These are phyloP conservation scores for Selenicereus undatus DNA, from an alignment of 148 eudicot genomes.

Conservation along the genomic window DNA sequence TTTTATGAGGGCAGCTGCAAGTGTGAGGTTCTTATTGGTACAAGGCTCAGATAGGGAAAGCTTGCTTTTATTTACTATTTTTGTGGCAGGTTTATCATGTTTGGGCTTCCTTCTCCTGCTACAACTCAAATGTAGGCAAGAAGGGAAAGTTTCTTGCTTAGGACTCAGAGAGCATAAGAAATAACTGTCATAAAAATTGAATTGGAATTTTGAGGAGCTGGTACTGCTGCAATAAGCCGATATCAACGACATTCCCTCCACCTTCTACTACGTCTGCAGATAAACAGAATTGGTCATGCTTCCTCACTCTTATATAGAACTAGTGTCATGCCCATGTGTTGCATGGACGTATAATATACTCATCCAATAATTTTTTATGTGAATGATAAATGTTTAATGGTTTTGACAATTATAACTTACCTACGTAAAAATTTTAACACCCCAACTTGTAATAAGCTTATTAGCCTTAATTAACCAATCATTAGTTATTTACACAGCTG, in stretches of 20 bases:
- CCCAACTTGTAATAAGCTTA: too few species aligned
- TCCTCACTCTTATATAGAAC: too few species aligned
- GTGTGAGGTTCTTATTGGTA: background rate
- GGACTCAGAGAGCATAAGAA: background rate
- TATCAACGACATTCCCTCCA: slow-evolving; percentile 31
- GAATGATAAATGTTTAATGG: too few species aligned
- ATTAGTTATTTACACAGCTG: too few species aligned
- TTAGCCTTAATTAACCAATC: too few species aligned
- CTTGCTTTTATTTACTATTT: slow-evolving; percentile 10
- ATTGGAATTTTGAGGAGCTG: slow-evolving; percentile 8
- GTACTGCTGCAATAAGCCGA: slow-evolving; percentile 24
- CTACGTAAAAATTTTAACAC: too few species aligned
- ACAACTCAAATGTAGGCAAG: slow-evolving; percentile 4
- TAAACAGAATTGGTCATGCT: background rate
- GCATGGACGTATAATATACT: too few species aligned
- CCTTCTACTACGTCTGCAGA: background rate
- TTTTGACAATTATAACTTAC: too few species aligned
- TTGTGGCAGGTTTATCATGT: slow-evolving; percentile 4
- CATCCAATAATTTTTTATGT: too few species aligned
- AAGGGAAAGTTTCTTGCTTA: background rate
- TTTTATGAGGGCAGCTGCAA: slow-evolving; percentile 9
- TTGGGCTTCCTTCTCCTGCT: slow-evolving; percentile 2
- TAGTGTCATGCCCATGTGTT: too few species aligned
- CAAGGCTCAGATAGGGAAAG: slow-evolving; percentile 15
- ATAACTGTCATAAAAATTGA: slow-evolving; percentile 5